These are phyloP conservation scores for Mortierella alpina DNA, from an alignment of 192 early-diverging fungal species.

Conservation along the genomic window DNA sequence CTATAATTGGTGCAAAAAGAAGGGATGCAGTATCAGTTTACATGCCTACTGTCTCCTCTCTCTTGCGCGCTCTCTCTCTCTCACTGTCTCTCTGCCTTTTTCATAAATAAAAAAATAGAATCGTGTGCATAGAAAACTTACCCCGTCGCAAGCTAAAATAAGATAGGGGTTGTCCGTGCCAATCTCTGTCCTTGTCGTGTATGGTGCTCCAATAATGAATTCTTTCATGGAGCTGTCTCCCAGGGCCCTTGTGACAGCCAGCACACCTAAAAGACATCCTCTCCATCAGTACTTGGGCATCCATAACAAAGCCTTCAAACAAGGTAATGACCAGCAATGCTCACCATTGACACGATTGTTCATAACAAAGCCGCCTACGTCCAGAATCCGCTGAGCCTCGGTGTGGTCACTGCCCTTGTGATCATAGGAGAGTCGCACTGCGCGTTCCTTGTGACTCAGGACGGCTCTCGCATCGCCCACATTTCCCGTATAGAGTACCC, in stretches of 20 bases:
- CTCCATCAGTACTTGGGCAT: neutral
- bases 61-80: neutral
- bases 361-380: slow-evolving; percentile 96
- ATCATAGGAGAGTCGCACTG: slow-evolving; percentile 93
- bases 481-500: slow-evolving; percentile 94
- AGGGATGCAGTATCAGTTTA: neutral
- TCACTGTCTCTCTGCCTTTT: neutral
- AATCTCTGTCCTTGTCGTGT: slow-evolving; percentile 92
- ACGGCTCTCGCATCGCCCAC: slow-evolving; percentile 98
- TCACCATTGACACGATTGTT: slow-evolving; percentile 97
- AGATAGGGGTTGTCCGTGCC: slow-evolving; percentile 79
- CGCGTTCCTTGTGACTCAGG: slow-evolving; percentile 83
- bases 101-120: neutral
- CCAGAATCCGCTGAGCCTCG: slow-evolving; percentile 92
- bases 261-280: slow-evolving; percentile 68
- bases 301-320: neutral
- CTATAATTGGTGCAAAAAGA: slow-evolving; percentile 49
- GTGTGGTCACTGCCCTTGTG: slow-evolving; percentile 95
- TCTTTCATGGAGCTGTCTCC: slow-evolving; percentile 98
- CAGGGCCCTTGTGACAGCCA: slow-evolving; percentile 95
- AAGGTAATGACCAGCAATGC: neutral
- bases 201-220: slow-evolving; percentile 94
- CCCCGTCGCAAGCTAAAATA: slow-evolving; percentile 98
- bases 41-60: neutral
- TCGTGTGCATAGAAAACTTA: slow-evolving; percentile 53